Base-by-base conservation (phyloP, 1,284 basidiomycete genomes). In the Ceratobasidium sp. region DNA sequence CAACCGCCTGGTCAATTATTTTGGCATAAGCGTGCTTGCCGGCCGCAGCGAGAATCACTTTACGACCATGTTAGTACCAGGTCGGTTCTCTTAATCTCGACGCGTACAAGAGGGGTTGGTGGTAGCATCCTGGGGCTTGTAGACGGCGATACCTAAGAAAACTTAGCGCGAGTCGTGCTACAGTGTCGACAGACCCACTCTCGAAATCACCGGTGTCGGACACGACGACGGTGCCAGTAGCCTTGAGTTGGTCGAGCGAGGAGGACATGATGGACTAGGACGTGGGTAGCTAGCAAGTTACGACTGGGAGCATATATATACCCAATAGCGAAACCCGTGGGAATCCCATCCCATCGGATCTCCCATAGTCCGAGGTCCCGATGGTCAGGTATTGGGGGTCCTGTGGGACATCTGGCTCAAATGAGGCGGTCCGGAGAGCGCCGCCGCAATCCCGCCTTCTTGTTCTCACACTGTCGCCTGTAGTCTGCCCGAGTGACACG, bases 81-180 rank as follows among this genome's bases (percentile, higher is more conserved):
- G n/a, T 35, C 16, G 30, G 1, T 3, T 30, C 23, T 50, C 10
- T 14, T 12, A 44, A 30, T 3, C 64, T 41, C 16, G 50, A 6
- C 38, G 59, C 35, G 20, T 55, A 86, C 86, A 86, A 68, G 94
- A 96, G 41, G 96, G 96, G 88, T 98, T 98, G 81, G 96, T 98
- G 74, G 96, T 98, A 23, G 96, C 96, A 87, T 94, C 93, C 88
- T 95, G 95, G 81, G 96, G 96, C 88, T 97, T 96, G 92, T 96
- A 98, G 81, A 89, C 92, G 86, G 90, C 94, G 87, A 96, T 96
- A 79, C 90, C 93, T 94, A 78, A 77, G 77, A 46, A 14, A 41
- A 57, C 23, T 75, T 27, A 79, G 74, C 44, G 38, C 48, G 20
- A 65, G 46, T 20, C 14, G 2, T 27, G 27, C 6, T 46, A 20